Base-by-base conservation (phyloP, 2,329 filamentous ascomycete genomes). In the Huntiella moniliformis region DNA sequence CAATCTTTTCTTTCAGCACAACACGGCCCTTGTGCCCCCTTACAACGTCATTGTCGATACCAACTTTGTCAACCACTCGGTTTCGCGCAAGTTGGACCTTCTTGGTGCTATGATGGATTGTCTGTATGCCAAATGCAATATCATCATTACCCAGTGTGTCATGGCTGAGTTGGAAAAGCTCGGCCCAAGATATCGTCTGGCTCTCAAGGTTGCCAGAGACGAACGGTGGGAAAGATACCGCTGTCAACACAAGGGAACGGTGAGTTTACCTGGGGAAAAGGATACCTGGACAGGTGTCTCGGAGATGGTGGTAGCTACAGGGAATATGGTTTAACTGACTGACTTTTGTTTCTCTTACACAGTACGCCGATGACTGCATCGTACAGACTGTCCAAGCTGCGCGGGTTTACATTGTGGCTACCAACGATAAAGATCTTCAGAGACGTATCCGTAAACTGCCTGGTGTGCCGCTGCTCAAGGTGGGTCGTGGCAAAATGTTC, bases 71-170 rank as follows among this genome's bases (percentile, higher is more conserved):
- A 84, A 78, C 35, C 86, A 94, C 62, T 91, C 86, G 0, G 83
- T 96, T 2, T 82, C 87, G 61, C 77, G 81, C 54, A 96, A 98
- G 65, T 74, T 96, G 15, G 84, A 87, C 32, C 67, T 96, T 10
- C 71, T 93, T 15, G 79, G 88, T 50, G 78, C 80, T 3, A 83
- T 95, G 67, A 94, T 95, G 84, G 86, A 95, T 60, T 82, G 83
- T 45, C 71, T 98, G 4, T 93, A 87, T 60, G 88, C 88, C 13
- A 92, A 92, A 56, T 91, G 83, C 60, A 84, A 78, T 16, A 85
- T 86, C 13, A 80, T 91, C 52, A 86, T 96, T 53, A 94, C 86
- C 2, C 67, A 57, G 50, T 71, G 82, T 65, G 78, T 79, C 54
- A 79, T 87, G 72, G 79, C 78, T 46, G 86, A 94, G 61, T 63